These are phyloP conservation scores for Aspergillus sclerotiicarbonarius DNA, from an alignment of 495 filamentous ascomycete species.

Conservation along the genomic window DNA sequence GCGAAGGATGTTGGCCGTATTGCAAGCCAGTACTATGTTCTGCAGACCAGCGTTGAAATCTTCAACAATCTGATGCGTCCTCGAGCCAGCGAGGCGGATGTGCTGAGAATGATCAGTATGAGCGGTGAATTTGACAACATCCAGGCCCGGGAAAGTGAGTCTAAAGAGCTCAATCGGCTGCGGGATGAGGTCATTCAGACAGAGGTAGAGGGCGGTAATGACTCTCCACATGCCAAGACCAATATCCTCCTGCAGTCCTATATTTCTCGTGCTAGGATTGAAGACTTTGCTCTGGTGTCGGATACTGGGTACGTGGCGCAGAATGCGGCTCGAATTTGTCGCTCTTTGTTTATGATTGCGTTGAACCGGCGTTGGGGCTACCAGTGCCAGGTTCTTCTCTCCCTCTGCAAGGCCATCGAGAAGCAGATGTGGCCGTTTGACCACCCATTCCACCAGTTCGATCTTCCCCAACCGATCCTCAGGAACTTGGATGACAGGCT, in stretches of 20 bases:
- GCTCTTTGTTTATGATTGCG: slow-evolving; percentile 95
- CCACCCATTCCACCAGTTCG: slow-evolving; percentile 94
- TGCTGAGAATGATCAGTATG: slow-evolving; percentile 91
- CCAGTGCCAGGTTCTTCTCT: slow-evolving; percentile 84
- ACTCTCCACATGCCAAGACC: slow-evolving; percentile 82
- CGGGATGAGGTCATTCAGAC: slow-evolving; percentile 65
- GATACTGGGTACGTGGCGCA: slow-evolving; percentile 95
- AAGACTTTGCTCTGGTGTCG: slow-evolving; percentile 89
- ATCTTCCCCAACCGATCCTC: slow-evolving; percentile 78
- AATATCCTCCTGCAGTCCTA: slow-evolving; percentile 94
- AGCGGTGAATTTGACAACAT: slow-evolving; percentile 98
- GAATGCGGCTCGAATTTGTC: slow-evolving; percentile 90
- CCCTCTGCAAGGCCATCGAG: slow-evolving; percentile 93
- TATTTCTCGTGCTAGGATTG: slow-evolving; percentile 82
- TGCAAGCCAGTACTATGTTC: slow-evolving; percentile 94
- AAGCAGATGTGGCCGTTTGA: slow-evolving; percentile 91
- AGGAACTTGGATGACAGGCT: slow-evolving; percentile 78
- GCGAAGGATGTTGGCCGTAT: slow-evolving; percentile 95
- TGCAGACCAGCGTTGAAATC: slow-evolving; percentile 87
- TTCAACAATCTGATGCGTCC: slow-evolving; percentile 92
- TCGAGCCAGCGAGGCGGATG: slow-evolving; percentile 78
- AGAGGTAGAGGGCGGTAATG: slow-evolving; percentile 70
- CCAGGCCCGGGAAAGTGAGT: slow-evolving; percentile 83
- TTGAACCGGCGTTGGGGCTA: slow-evolving; percentile 92
- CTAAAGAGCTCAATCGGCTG: slow-evolving; percentile 69